Evolutionary conservation across 2,329 filamentous ascomycete genomes (phyloP).

Genomic region (Trichoderma semiorbis): DNA sequence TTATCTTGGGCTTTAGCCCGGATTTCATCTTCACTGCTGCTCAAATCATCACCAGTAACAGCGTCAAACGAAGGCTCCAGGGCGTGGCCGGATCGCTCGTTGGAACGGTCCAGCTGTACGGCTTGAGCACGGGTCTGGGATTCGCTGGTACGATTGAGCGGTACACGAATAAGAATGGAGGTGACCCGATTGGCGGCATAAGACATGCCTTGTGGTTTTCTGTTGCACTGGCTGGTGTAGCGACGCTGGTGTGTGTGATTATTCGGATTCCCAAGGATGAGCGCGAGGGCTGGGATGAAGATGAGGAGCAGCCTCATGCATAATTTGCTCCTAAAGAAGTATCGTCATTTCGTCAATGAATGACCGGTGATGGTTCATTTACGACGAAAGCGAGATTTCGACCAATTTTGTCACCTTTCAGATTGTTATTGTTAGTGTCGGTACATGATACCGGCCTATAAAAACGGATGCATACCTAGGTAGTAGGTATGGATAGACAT

Average conservation of each 20-base stretch:
- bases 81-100: constrained; percentile 2
- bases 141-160: constrained; percentile 2
- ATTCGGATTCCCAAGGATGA: constrained; percentile 8
- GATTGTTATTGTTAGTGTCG: not conserved
- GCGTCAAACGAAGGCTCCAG: not conserved
- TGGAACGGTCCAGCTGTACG: constrained; percentile 6
- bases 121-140: not conserved
- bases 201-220: constrained; percentile 4
- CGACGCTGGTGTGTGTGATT: not conserved
- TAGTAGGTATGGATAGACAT: not conserved
- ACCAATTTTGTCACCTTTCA: not conserved
- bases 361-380: not conserved
- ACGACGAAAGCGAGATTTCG: not conserved
- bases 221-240: not conserved
- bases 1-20: not conserved
- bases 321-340: not conserved
- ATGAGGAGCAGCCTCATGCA: not conserved
- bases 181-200: not conserved
- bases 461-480: not conserved
- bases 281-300: constrained; percentile 9
- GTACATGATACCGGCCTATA: not conserved
- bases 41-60: not conserved
- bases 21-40: constrained; percentile 8
- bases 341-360: not conserved
- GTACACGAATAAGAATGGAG: not conserved